Base-by-base conservation (phyloP, 202 grass and related monocot species). In the Brachypodium distachyon region DNA sequence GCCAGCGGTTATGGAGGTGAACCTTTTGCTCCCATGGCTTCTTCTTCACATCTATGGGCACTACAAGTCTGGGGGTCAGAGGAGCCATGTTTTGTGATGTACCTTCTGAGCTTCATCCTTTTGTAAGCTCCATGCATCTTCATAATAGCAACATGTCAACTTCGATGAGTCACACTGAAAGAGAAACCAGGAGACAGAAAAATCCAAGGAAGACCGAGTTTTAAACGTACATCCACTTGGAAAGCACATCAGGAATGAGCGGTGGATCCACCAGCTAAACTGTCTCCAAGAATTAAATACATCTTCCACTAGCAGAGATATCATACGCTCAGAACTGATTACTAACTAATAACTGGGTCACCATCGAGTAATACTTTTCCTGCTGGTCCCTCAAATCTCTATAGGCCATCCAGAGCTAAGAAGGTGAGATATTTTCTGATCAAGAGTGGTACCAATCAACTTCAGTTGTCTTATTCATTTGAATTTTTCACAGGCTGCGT, bases 1-100 rank as follows among this genome's bases (percentile, higher is more conserved):
- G 91, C 95, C 91, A 97, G 25, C 87, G 88, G 47, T 94, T 94
- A 74, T 97, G 91, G 12, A 94, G 83, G 49, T 87, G 87, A 73
- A 97, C 63, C 49, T 78, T 83, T 61, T 94, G 91, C 47, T 94
- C 89, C 89, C 91, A 88, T 70, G 95, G 95, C 77, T 86, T 78
- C 77, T 97, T 97, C 74, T 88, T 92, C 72, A 94, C 73, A 72
- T 98, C 91, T 84, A 92, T 63, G 26, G 89, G 87, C 41, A 92
- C 91, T 38, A 92, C 82, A 48, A 92, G 12, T 86, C 84, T 94
- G 59, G 91, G 89, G 81, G 89, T 92, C 44, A 69, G 75, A 82
- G 89, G 95, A 84, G 89, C 89, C 94, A 94, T 94, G 33, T 67
- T 69, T 76, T 68, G 34, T 36, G 44, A 31, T 11, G 25, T 62